These are phyloP conservation scores for Fusarium tupiense DNA, from an alignment of 2,329 filamentous ascomycete genomes.

Conservation along the genomic window DNA sequence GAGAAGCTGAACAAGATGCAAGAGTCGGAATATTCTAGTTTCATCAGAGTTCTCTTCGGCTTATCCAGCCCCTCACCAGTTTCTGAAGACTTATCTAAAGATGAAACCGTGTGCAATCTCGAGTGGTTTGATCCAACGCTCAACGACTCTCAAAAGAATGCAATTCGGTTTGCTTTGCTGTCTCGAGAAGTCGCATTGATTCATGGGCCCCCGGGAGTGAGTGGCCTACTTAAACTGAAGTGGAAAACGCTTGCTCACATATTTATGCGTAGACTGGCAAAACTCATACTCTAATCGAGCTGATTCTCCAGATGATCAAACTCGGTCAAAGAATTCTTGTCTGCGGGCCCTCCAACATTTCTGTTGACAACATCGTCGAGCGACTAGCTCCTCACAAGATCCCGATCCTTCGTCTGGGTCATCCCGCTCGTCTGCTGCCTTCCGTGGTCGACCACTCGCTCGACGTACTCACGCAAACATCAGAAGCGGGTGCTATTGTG, in stretches of 20 bases:
- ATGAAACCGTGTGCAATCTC: conserved; percentile 58
- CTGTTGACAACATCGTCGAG: conserved; percentile 98
- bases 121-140: conserved; percentile 70
- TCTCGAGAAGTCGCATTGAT: conserved; percentile 87
- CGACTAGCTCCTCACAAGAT: conserved; percentile 85
- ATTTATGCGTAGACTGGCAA: conserved; percentile 76
- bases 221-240: conserved; percentile 36
- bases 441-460: conserved; percentile 90
- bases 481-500: conserved; percentile 88
- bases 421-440: conserved; percentile 89
- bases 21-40: conserved; percentile 66
- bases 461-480: conserved; percentile 89
- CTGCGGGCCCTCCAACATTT: conserved; percentile 97
- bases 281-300: conserved; percentile 93
- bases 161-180: conserved; percentile 83
- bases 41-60: conserved; percentile 72
- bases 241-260: conserved; percentile 1
- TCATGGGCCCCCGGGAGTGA: conserved; percentile 87
- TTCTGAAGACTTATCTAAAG: conserved; percentile 51
- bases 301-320: conserved; percentile 89
- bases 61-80: conserved; percentile 62
- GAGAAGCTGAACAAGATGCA: conserved; percentile 66
- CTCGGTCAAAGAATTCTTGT: conserved; percentile 81
- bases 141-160: conserved; percentile 74
- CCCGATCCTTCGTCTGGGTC: conserved; percentile 88